Base-by-base conservation (phyloP, 371 early-diverging fungal species). In the Apophysomyces ossiformis region DNA sequence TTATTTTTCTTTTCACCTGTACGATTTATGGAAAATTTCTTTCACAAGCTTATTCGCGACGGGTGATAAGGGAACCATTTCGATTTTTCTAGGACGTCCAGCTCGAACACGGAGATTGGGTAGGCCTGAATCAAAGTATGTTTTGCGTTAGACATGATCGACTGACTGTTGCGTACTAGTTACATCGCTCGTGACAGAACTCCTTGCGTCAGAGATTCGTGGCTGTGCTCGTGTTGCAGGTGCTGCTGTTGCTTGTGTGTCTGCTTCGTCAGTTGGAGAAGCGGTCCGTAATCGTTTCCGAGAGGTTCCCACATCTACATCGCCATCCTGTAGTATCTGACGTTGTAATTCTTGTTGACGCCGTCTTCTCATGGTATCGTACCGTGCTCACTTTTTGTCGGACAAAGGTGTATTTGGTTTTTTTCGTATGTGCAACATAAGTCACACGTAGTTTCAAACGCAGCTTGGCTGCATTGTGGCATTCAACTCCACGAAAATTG, bases 11-110 rank as follows among this genome's bases (percentile, higher is more conserved):
- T 45, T 16, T 50, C 11, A 50, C 54, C 54, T 50, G 21, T 18
- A 21, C 1, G 54, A 50, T 16, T 16, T 18, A 0, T 50, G 54
- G 9, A 50, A 26, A 7, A 50, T 89, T 21, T 92, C 90, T 56
- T 79, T 77, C 4, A 92, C 91, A 21, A 97, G 71, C 26, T 95
- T 91, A 26, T 87, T 83, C 0, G 96, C 95, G 66, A 97, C 85
- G 4, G 86, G 87, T 0, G 92, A 89, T 1, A 96, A 78, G 0
- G 96, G 92, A 16, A 50, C 54, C 54, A 50, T 50, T 7, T 50
- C 21, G 7, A 11, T 50, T 50, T 50, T 50, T 21, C 11, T 50
- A 11, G 18, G 5, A 21, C 21, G 54, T 21, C 54, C 54, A 50
- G 9, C 21, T 7, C 54, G 54, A 21, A 21, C 21, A 50, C n/a